Percentiles rank a stretch among this genome's conserved stretches.
Evolutionary conservation across 345 rosid genomes (phyloP).

Genomic region (Boechera divaricarpa): DNA sequence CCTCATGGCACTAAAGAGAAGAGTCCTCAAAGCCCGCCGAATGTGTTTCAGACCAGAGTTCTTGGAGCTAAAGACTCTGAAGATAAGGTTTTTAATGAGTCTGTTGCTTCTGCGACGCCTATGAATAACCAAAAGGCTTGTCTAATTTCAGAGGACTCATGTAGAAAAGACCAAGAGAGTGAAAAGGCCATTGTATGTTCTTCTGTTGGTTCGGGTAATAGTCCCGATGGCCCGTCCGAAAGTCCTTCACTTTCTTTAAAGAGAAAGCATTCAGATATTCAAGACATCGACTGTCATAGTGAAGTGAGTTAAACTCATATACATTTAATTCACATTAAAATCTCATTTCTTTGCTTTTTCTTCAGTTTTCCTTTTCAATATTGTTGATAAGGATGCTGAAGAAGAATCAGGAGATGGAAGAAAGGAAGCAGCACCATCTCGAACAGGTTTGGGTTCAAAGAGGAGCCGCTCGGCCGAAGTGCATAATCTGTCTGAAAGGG

Average conservation of each 20-base stretch:
- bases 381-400: conserved; percentile 64
- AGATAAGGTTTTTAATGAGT: conserved; percentile 46
- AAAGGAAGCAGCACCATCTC: conserved; percentile 50
- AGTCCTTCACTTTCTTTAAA: conserved; percentile 59
- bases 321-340: conserved; percentile 5
- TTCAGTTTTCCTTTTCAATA: not conserved
- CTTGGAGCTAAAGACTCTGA: conserved; percentile 48
- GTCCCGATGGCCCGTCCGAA: conserved; percentile 61
- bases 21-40: conserved; percentile 45
- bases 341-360: not conserved
- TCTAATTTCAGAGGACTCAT: conserved; percentile 43
- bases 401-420: conserved; percentile 64
- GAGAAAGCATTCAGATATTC: conserved; percentile 62
- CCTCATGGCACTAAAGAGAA: conserved; percentile 43
- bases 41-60: conserved; percentile 45
- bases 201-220: conserved; percentile 79
- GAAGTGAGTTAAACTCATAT: conserved; percentile 57
- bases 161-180: conserved; percentile 51
- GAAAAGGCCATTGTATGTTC: conserved; percentile 73
- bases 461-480: conserved; percentile 96
- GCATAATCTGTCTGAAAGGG: conserved; percentile 97
- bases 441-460: conserved; percentile 61
- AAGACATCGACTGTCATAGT: conserved; percentile 69
- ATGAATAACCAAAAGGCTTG: conserved; percentile 50
- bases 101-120: conserved; percentile 44